A percentile compares a stretch with the other conserved stretches of the same genome.
Evolutionary conservation across 2,329 filamentous ascomycete genomes (phyloP).

Genomic region (Apiospora malaysiana): DNA sequence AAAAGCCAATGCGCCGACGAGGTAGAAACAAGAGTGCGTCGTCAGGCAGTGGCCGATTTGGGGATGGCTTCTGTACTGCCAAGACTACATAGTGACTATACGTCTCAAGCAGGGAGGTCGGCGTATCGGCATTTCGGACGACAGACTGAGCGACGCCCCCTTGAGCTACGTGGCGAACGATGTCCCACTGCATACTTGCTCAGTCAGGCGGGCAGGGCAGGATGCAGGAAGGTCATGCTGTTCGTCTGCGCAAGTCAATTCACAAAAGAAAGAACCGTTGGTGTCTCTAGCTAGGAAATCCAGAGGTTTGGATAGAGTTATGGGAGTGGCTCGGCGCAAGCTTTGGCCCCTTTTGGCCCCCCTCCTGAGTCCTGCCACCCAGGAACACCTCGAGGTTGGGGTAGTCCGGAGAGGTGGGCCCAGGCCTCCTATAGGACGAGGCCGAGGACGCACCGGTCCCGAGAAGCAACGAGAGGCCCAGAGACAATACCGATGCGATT

Average conservation of each 20-base stretch:
- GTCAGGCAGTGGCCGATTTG: background rate
- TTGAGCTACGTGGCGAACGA: constrained; percentile 14
- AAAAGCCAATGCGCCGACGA: constrained; percentile 1
- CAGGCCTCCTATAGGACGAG: background rate
- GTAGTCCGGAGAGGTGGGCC: constrained; percentile 18
- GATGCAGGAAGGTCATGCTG: background rate
- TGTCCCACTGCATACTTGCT: constrained; percentile 11
- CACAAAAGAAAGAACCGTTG: background rate
- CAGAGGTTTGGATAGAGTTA: constrained; percentile 24
- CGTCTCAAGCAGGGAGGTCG: background rate
- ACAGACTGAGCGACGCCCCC: background rate
- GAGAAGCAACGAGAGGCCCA: background rate
- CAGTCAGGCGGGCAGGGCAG: background rate
- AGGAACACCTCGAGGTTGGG: constrained; percentile 11
- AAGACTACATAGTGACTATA: background rate
- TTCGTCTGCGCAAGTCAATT: background rate
- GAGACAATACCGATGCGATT: background rate
- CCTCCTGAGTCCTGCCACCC: background rate
- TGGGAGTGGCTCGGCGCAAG: constrained; percentile 14
- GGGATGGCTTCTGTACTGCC: background rate
- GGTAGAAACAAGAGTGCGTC: background rate
- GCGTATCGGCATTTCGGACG: background rate
- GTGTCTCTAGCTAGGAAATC: background rate
- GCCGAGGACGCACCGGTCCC: background rate
- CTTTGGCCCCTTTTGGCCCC: constrained; percentile 5